These are phyloP conservation scores for Solidago caesia DNA, from an alignment of 129 eudicot species.

Conservation along the genomic window DNA sequence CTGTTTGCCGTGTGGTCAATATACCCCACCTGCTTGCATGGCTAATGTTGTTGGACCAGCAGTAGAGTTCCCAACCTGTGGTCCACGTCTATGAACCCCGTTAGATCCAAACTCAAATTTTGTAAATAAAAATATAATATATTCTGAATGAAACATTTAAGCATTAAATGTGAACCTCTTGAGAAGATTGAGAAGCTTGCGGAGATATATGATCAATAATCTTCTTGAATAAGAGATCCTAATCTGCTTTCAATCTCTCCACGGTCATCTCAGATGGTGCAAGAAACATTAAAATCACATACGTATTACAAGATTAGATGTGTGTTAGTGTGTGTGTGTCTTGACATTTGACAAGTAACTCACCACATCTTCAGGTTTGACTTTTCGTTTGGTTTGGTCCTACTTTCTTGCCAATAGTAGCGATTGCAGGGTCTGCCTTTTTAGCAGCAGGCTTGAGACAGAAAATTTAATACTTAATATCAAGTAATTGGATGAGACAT, in stretches of 20 bases:
- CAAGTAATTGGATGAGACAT: background rate
- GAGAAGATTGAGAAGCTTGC: too few relatives aligned
- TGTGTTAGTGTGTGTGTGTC: background rate
- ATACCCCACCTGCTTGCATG: too few relatives aligned
- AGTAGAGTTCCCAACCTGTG: too few relatives aligned
- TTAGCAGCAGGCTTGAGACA: slow-evolving; percentile 61
- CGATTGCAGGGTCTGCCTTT: slow-evolving; percentile 65
- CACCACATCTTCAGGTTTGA: slow-evolving; percentile 94
- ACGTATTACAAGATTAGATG: background rate
- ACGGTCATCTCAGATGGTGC: slow-evolving; percentile 93
- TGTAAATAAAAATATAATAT: too few relatives aligned
- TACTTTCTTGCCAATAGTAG: slow-evolving; percentile 61
- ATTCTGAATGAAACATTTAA: too few relatives aligned
- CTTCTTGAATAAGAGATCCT: slow-evolving; percentile 75
- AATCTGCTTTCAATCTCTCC: slow-evolving; percentile 86
- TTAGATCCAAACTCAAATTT: too few relatives aligned
- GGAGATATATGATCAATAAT: background rate
- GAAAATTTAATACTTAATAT: background rate
- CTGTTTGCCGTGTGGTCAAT: too few relatives aligned
- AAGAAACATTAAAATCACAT: slow-evolving; percentile 18
- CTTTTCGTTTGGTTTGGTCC: slow-evolving; percentile 63
- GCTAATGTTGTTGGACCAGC: too few relatives aligned
- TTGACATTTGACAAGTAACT: slow-evolving; percentile 14
- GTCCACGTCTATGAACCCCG: too few relatives aligned
- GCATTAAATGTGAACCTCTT: too few relatives aligned